These are phyloP conservation scores for Thermothelomyces thermophilus DNA, from an alignment of 2,329 filamentous ascomycete genomes.

Conservation along the genomic window DNA sequence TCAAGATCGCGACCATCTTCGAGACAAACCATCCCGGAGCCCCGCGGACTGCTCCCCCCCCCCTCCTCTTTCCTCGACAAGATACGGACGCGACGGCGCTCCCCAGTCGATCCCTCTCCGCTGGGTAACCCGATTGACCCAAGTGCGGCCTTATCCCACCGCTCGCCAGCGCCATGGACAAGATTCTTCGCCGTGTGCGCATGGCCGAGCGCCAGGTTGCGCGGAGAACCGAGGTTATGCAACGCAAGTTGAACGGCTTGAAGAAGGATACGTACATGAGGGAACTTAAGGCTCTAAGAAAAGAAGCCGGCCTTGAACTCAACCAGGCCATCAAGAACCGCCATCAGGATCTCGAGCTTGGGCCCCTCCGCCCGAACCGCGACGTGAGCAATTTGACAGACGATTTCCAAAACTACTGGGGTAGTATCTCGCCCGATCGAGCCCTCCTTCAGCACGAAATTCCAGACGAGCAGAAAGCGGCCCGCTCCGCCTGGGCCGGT, in stretches of 20 bases:
- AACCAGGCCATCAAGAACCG: conserved; percentile 42
- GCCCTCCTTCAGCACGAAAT: conserved; percentile 29
- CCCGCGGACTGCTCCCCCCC: not conserved
- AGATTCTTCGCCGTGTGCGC: conserved; percentile 58
- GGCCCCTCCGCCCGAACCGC: conserved; percentile 68
- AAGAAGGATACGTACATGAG: conserved; percentile 22
- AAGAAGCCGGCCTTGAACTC: conserved; percentile 24
- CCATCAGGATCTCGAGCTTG: conserved; percentile 71
- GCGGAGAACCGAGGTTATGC: conserved; percentile 36
- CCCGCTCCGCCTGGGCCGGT: conserved; percentile 50
- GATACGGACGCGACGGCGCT: not conserved
- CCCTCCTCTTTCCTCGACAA: too few relatives aligned
- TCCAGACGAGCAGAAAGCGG: conserved; percentile 34
- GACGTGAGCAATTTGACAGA: conserved; percentile 53
- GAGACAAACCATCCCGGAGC: not conserved
- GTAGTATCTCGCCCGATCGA: conserved; percentile 23
- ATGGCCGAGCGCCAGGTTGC: conserved; percentile 59
- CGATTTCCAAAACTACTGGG: conserved; percentile 52
- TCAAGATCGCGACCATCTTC: conserved; percentile 5
- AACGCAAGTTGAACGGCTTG: conserved; percentile 21
- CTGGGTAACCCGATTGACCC: conserved; percentile 2
- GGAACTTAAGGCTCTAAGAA: conserved; percentile 1
- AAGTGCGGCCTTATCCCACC: conserved; percentile 6
- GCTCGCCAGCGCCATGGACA: conserved; percentile 52
- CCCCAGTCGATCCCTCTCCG: not conserved